Base-by-base conservation (phyloP, 148 eudicot species). In the Rhododendron henanense region DNA sequence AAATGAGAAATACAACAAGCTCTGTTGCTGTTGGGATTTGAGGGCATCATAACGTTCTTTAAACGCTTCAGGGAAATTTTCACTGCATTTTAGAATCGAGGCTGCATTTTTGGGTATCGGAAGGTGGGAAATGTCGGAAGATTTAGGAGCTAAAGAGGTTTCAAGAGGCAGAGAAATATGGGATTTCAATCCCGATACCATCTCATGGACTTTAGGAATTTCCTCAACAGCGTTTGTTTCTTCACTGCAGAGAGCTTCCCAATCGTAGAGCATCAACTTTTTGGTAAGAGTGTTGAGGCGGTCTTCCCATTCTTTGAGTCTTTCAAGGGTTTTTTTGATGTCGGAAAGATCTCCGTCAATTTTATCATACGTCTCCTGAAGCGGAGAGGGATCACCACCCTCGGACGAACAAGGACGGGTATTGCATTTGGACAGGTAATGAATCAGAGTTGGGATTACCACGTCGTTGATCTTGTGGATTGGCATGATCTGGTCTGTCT, bases 401-500 rank as follows among this genome's bases (percentile, higher is more conserved):
- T 23, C 25, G 69, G 69, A 63, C 5, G 28, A 19, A 23, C 37
- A 3, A 69, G 10, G 74, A 25, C 0, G 33, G 19, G 39, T 45
- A 35, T 74, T 74, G 23, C 41, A 35, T 5, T 74, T 5, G 44
- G 21, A 35, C 78, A 74, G 19, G 8, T 74, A 31, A 14, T 14
- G 7, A 2, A 35, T 15, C 3, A 74, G 41, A 16, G 21, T 18
- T 1, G 78, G 78, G 44, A 74, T 74, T 5, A 74, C 21, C 2
- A 74, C 41, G 41, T 74, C 78, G 78, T 74, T 74, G 78, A 74
- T 74, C 44, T 35, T 74, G 39, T 74, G 41, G 78, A 74, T 31
- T 35, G 44, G 78, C 3, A 74, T 74, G 78, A 35, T 35, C n/a
- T 74, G 45, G 15, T 74, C 45, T 1, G 78, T 74, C 41, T 74